Conservation (phyloP, 2,329 filamentous ascomycete species). For the Pestalotiopsis sp. region DNA sequence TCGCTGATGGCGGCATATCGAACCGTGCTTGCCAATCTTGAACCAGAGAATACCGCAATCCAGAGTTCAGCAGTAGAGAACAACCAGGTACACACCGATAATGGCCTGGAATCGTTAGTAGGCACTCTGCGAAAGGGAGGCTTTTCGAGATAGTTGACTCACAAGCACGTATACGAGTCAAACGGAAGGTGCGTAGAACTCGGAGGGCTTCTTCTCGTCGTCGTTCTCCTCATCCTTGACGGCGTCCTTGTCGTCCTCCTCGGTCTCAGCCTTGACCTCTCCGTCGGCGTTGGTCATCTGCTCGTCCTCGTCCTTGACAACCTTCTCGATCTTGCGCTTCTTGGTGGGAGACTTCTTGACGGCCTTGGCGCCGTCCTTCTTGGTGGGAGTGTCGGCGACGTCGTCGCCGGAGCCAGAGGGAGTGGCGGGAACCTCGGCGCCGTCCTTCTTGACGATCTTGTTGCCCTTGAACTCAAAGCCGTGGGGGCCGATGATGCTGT, state of each 20-base stretch:
- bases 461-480: slow-evolving; percentile 14
- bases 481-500: slow-evolving; percentile 10
- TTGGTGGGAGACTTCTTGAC: neutral
- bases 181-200: too few species aligned
- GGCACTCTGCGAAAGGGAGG: neutral
- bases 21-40: too few species aligned
- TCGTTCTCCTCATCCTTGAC: neutral
- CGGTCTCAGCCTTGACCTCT: neutral
- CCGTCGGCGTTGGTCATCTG: neutral
- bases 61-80: too few species aligned
- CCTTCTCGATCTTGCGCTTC: slow-evolving; percentile 7
- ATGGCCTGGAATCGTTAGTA: neutral
- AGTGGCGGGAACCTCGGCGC: neutral
- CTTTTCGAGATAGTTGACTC: neutral
- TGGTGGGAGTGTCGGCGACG: neutral
- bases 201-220: neutral
- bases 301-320: neutral
- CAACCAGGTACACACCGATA: neutral
- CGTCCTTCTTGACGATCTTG: slow-evolving; percentile 12
- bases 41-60: too few species aligned
- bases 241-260: neutral
- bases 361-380: neutral
- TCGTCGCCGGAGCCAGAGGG: neutral
- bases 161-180: neutral
- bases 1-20: too few species aligned